A percentile compares a stretch with the other conserved stretches of the same genome.
Conservation (phyloP, 345 rosid genomes). For the Melaleuca alternifolia region DNA sequence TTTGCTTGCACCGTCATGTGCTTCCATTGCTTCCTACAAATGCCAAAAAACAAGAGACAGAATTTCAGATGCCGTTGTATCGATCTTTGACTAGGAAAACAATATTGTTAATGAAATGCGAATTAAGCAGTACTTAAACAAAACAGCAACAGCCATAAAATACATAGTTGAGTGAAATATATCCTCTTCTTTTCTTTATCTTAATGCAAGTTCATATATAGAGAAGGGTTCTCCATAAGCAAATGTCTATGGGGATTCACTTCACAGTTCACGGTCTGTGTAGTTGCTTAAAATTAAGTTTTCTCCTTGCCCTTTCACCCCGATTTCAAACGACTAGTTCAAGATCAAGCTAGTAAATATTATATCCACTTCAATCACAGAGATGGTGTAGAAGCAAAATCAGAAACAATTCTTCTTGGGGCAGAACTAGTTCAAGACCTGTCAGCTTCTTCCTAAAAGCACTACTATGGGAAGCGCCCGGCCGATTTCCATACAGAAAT, state of each 20-base stretch:
- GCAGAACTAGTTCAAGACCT: not conserved
- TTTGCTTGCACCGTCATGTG: conserved; percentile 93
- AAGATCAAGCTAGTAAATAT: not conserved
- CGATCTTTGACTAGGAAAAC: not conserved
- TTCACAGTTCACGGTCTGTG: not conserved
- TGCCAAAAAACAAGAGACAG: not conserved
- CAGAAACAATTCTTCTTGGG: not conserved
- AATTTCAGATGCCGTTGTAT: not conserved
- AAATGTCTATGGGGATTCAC: not conserved
- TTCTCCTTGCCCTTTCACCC: not conserved
- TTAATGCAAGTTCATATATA: too few species aligned
- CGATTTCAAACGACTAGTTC: not conserved
- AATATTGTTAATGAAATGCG: not conserved
- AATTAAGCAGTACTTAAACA: not conserved
- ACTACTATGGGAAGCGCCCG: not conserved
- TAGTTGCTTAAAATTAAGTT: not conserved
- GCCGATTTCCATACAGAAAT: not conserved
- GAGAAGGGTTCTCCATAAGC: not conserved
- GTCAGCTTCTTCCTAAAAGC: not conserved
- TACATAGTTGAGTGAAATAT: too few species aligned
- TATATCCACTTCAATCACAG: not conserved
- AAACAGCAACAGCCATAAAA: not conserved
- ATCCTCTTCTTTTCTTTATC: too few species aligned
- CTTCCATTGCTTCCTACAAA: conserved; percentile 79
- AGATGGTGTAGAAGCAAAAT: not conserved